Conservation (phyloP, 2,329 filamentous ascomycete genomes). For the Aspergillus unguis region DNA sequence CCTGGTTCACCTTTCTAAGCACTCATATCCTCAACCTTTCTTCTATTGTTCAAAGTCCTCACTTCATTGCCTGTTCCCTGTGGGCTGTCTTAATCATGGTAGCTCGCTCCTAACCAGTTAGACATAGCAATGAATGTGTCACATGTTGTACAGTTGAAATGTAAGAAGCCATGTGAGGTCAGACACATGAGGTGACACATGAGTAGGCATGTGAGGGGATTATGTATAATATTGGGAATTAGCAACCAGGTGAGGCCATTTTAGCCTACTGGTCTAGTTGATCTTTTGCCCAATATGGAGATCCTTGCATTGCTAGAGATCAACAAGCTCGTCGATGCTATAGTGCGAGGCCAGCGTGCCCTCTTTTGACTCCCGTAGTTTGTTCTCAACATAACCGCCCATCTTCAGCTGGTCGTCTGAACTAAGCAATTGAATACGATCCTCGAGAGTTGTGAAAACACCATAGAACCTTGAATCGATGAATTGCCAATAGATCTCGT, state of each 20-base stretch:
- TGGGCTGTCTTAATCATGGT: background rate
- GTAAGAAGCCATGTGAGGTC: too few relatives aligned
- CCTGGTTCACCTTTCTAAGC: background rate
- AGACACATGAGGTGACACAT: too few relatives aligned
- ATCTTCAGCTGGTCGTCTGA: slow-evolving; percentile 23
- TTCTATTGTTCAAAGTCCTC: background rate
- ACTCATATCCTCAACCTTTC: background rate
- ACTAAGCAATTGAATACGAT: slow-evolving; percentile 21
- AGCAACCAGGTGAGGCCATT: too few relatives aligned
- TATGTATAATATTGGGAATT: too few relatives aligned
- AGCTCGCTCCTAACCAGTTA: background rate
- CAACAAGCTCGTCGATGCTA: slow-evolving; percentile 22
- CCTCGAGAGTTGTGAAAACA: slow-evolving; percentile 23
- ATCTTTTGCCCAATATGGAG: background rate
- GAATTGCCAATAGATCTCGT: slow-evolving; percentile 31
- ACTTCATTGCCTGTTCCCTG: background rate
- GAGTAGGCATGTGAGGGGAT: too few relatives aligned
- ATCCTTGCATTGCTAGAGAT: slow-evolving; percentile 15
- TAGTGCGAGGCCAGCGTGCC: slow-evolving; percentile 17
- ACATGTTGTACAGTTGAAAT: too few relatives aligned
- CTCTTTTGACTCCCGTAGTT: slow-evolving; percentile 25
- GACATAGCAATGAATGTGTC: too few relatives aligned
- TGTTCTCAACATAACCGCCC: slow-evolving; percentile 22
- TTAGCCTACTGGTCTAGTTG: too few relatives aligned
- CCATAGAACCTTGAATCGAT: slow-evolving; percentile 27